Base-by-base conservation (phyloP, 805 yeast species). In the Kodamaea jinghongensis region DNA sequence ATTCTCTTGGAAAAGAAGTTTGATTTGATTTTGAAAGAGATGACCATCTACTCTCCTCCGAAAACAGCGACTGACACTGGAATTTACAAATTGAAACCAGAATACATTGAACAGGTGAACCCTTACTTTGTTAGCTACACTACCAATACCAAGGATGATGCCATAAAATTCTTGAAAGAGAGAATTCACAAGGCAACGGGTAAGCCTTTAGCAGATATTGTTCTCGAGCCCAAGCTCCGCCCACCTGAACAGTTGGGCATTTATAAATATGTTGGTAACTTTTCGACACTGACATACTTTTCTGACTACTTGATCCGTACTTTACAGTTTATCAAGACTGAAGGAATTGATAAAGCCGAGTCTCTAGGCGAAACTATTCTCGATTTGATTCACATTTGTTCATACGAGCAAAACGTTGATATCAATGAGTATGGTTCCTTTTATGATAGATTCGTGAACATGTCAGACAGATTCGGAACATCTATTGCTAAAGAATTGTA, bases 51-150 rank as follows among this genome's bases (percentile, higher is more conserved):
- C 39, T 57, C 59, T 4, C 55, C 62, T 10, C 73, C 73, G 3
- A 56, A 49, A 28, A 49, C 58, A 2, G 37, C 61, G 4, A 69
- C 60, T 30, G 73, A 67, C 40, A 50, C 61, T 7, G 73, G 73
- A 0, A 47, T 57, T 2, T 67, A 67, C 42, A 42, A 54, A 26
- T 53, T 70, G 34, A 69, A 67, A 39, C 71, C 68, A 5, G 55
- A 59, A 28, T 66, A 51, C 36, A 51, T 56, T 28, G 58, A 55
- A 11, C 52, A 59, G 27, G 49, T 69, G 4, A 68, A 71, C 43
- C 96, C 97, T 0, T 90, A 78, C 53, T 91, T 83, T 55, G 71
- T 86, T 43, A 89, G 88, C 50, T 84, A 83, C 50, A 69, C 84
- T 0, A 65, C 91, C 0, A 88, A 88, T 49, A 81, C 79, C 38